Base-by-base conservation (phyloP, 495 filamentous ascomycete genomes). In the Penicillium arizonense region DNA sequence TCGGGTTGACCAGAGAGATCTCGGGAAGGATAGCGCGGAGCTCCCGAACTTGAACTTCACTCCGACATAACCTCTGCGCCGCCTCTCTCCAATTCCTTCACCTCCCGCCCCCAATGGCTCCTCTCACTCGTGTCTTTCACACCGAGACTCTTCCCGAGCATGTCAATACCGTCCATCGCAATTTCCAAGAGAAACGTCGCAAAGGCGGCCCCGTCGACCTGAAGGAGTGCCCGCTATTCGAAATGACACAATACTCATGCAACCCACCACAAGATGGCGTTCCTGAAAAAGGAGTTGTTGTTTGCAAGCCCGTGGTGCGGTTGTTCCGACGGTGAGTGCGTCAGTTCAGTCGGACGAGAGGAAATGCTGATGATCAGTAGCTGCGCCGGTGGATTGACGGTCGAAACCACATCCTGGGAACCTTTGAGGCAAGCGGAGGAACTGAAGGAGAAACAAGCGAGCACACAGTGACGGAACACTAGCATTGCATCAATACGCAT, bases 351-450 rank as follows among this genome's bases (percentile, higher is more conserved):
- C 16, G 9, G 35, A 21, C 4, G 24, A 16, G 23, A 46, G 30
- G n/a, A 33, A 21, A n/a, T 24, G 28, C 47, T 50, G 18, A 63
- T 55, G 61, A 32, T 14, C 46, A 30, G 30, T 67, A 96, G 90
- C 49, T 95, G 91, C 71, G 80, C 81, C 26, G 82, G 83, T 61
- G 84, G 79, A 48, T 83, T 93, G 66, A 87, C 79, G 55, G 87
- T 91, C 9, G 91, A 96, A 70, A 95, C 90, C 21, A 95, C 90
- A 20, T 73, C 79, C 43, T 93, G 88, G 87, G 89, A 94, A 49
- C 66, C 64, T 18, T 50, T 73, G 9, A 53, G 71, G 38, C 36
- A 62, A 38, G 63, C 59, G 4, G 58, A 69, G 45, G 65, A 71
- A 47, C 62, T 57, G 48, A 59, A 54, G 26, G 60, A 61, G 32